Conservation (phyloP, 2,329 filamentous ascomycete species). For the Waltergamsia citrina region DNA sequence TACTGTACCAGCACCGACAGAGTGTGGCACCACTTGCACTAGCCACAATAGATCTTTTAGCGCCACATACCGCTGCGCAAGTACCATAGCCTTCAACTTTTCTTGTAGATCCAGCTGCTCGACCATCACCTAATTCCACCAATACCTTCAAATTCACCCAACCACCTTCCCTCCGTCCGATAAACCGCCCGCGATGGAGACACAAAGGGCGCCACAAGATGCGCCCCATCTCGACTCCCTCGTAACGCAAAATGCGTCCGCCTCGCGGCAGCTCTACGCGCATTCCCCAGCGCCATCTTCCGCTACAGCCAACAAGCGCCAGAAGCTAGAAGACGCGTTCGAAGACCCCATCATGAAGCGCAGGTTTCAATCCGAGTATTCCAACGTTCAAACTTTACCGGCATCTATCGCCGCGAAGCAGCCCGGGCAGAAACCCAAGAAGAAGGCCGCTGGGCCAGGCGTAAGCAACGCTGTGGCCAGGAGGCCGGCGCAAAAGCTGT, state of each 20-base stretch:
- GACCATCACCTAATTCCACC: background rate
- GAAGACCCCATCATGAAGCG: constrained; percentile 23
- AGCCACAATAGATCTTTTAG: constrained; percentile 5
- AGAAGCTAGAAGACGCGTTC: constrained; percentile 23
- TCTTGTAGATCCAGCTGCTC: constrained; percentile 3
- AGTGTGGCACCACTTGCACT: constrained; percentile 2
- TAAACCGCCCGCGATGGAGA: constrained; percentile 19
- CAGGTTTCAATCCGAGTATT: constrained; percentile 66
- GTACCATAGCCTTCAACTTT: constrained; percentile 10
- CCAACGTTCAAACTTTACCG: constrained; percentile 67
- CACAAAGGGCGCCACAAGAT: constrained; percentile 17
- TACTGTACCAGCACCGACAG: background rate
- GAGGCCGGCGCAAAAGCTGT: constrained; percentile 23
- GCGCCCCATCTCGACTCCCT: constrained; percentile 21
- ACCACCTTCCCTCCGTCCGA: background rate
- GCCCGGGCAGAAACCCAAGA: constrained; percentile 34
- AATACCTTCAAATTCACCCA: constrained; percentile 3
- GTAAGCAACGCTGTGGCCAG: background rate
- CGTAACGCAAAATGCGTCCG: constrained; percentile 22
- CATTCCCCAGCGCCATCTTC: constrained; percentile 6
- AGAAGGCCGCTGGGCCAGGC: constrained; percentile 16
- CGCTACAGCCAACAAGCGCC: constrained; percentile 26
- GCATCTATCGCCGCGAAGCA: constrained; percentile 72
- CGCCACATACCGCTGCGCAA: constrained; percentile 21
- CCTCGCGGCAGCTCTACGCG: constrained; percentile 21